Conservation (phyloP, 176 grass and related monocot genomes). For the Triticum turgidum region DNA sequence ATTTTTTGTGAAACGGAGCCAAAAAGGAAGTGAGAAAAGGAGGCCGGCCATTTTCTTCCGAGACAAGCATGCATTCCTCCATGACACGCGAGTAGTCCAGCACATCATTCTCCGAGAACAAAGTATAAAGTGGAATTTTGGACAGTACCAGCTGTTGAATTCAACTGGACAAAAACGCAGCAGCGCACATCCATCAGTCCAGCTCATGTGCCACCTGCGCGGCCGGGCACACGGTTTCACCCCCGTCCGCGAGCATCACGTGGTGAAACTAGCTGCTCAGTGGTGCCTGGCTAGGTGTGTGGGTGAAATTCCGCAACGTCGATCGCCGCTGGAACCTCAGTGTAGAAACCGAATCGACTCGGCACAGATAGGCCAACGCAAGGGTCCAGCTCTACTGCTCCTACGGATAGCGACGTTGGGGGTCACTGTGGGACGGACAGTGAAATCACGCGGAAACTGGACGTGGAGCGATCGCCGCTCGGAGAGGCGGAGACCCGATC, state of each 20-base stretch:
- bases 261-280: not conserved
- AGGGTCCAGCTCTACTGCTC: not conserved
- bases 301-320: not conserved
- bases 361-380: not conserved
- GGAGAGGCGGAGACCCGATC: slow-evolving; percentile 2
- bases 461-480: too few species aligned
- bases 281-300: not conserved
- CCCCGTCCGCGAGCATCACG: not conserved
- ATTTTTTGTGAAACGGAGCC: too few species aligned
- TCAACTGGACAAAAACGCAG: not conserved
- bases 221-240: not conserved
- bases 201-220: not conserved
- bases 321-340: not conserved
- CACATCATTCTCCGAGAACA: not conserved
- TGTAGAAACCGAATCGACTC: not conserved
- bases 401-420: not conserved
- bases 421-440: not conserved
- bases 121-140: not conserved
- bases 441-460: not conserved
- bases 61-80: not conserved
- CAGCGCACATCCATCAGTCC: too few species aligned
- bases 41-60: not conserved
- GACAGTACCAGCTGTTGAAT: not conserved
- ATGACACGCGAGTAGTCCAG: not conserved
- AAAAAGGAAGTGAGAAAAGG: not conserved